A percentile compares a stretch with the other conserved stretches of the same genome.
phyloP scores from a whole-genome alignment of 2,329 filamentous ascomycete genomes.

The Westerdykella aurantiaca region DNA sequence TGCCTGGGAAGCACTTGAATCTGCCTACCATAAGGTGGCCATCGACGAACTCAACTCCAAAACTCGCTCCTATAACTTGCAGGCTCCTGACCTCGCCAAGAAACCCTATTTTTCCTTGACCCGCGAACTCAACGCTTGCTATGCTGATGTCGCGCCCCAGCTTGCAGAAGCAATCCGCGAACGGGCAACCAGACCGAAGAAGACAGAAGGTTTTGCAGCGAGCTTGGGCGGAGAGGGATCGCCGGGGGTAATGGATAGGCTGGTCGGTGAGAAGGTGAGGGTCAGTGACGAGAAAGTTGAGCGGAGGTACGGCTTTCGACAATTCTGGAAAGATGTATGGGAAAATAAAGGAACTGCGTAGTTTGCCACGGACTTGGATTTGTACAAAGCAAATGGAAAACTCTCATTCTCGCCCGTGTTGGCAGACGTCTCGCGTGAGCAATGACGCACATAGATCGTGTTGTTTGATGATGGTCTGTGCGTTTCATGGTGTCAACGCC shows the following conservation, averaged over 20 bases:
- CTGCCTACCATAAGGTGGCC: conserved; percentile 67
- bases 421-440: too few species aligned
- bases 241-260: conserved; percentile 56
- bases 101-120: conserved; percentile 86
- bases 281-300: conserved; percentile 70
- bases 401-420: too few species aligned
- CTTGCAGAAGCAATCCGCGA: conserved; percentile 67
- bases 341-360: conserved; percentile 9
- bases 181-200: conserved; percentile 51
- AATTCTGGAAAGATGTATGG: conserved; percentile 86
- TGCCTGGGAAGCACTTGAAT: conserved; percentile 67
- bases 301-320: conserved; percentile 72
- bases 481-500: too few species aligned
- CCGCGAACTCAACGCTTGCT: conserved; percentile 75
- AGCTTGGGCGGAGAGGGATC: conserved; percentile 38
- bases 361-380: too few species aligned
- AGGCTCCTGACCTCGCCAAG: conserved; percentile 86
- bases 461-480: too few species aligned
- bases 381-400: too few species aligned
- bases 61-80: conserved; percentile 85
- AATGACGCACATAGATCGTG: too few species aligned
- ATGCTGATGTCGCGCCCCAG: conserved; percentile 74
- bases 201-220: conserved; percentile 34
- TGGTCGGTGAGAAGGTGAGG: conserved; percentile 51
- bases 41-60: conserved; percentile 73